Evolutionary conservation across 176 grass and related monocot genomes (phyloP).

Genomic region (Juncus effusus): DNA sequence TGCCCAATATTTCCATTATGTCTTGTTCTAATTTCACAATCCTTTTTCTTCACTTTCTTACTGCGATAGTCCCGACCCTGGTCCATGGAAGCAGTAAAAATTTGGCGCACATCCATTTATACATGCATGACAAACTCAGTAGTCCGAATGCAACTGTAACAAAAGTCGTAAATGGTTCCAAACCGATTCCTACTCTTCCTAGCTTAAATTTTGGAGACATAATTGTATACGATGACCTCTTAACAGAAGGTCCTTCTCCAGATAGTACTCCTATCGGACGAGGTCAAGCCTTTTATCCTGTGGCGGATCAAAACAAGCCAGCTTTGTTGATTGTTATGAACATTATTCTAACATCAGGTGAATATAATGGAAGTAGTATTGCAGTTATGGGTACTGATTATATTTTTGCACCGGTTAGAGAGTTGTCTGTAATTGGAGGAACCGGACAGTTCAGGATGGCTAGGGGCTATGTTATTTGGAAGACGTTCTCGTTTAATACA

Average conservation of each 20-base stretch:
- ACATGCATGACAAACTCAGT: background rate
- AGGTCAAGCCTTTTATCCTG: background rate
- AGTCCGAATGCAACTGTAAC: background rate
- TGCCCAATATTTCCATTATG: background rate
- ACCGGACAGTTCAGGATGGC: slow-evolving; percentile 1
- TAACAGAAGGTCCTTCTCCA: background rate
- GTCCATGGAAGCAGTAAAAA: background rate
- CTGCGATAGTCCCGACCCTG: background rate
- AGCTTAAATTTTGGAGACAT: background rate
- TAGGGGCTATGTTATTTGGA: background rate
- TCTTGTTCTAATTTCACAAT: background rate
- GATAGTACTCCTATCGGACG: background rate
- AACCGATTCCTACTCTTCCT: background rate
- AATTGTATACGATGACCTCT: background rate
- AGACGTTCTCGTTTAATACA: background rate
- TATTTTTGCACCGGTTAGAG: background rate
- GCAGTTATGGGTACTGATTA: background rate
- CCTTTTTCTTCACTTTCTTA: background rate
- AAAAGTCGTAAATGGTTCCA: background rate
- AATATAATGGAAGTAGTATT: background rate
- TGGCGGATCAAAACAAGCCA: background rate
- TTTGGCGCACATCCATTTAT: background rate
- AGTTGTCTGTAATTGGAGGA: background rate
- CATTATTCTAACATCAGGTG: background rate
- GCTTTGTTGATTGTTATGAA: background rate